phyloP scores from a whole-genome alignment of 805 yeast species.

The Zygosaccharomyces siamensis region DNA sequence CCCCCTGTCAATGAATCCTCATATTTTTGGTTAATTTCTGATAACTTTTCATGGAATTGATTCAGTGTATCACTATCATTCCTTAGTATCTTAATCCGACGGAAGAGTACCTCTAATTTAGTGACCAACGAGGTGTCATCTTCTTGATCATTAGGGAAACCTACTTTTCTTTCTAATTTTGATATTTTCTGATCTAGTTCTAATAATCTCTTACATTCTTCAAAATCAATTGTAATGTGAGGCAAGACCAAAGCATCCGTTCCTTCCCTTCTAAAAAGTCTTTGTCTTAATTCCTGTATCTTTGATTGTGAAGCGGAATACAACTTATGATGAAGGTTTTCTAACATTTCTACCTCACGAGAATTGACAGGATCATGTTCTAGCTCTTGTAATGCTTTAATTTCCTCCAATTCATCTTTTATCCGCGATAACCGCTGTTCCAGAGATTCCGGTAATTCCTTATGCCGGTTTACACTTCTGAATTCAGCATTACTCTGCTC shows the following conservation, averaged over 20 bases:
- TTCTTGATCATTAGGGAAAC: slow-evolving; percentile 1
- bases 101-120: slow-evolving; percentile 29
- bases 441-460: not conserved
- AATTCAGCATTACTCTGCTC: not conserved
- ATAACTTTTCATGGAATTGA: slow-evolving; percentile 20
- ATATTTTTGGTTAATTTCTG: slow-evolving; percentile 26
- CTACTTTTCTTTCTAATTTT: slow-evolving; percentile 20
- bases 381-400: slow-evolving; percentile 1
- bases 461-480: not conserved
- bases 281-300: not conserved
- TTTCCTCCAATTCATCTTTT: slow-evolving; percentile 13
- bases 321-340: slow-evolving; percentile 3
- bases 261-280: not conserved
- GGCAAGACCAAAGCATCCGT: slow-evolving; percentile 1
- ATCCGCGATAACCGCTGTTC: slow-evolving; percentile 13
- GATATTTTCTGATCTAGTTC: slow-evolving; percentile 18
- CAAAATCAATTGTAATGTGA: slow-evolving; percentile 7
- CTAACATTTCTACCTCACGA: slow-evolving; percentile 1
- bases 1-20: slow-evolving; percentile 24
- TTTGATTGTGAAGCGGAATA: not conserved
- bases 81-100: slow-evolving; percentile 28
- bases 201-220: slow-evolving; percentile 10
- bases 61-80: slow-evolving; percentile 23
- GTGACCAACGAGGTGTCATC: slow-evolving; percentile 20
- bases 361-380: slow-evolving; percentile 3